phyloP scores from a whole-genome alignment of 305 asterid genomes.

The Ilex paraguariensis region DNA sequence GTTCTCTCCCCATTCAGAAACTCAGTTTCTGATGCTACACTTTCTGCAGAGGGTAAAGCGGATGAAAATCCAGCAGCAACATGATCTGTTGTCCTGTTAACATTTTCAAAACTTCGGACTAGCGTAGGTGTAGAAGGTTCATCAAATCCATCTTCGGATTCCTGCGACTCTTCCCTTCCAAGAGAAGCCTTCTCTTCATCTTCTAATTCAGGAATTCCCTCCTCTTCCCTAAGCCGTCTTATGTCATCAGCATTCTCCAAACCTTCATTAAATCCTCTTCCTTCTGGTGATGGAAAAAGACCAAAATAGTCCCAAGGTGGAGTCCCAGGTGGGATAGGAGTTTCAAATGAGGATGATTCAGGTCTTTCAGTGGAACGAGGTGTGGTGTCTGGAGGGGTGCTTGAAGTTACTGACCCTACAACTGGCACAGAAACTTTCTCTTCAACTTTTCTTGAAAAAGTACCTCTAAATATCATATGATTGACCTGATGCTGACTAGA shows the following conservation, averaged over 20 bases:
- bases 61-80: conserved; percentile 27
- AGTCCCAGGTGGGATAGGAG: conserved; percentile 19
- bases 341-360: conserved; percentile 31
- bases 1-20: conserved; percentile 36
- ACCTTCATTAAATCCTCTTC: conserved; percentile 26
- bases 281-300: conserved; percentile 42
- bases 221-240: conserved; percentile 31
- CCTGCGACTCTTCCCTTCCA: conserved; percentile 57
- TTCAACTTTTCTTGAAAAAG: conserved; percentile 68
- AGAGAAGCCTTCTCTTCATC: conserved; percentile 47
- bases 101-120: conserved; percentile 83
- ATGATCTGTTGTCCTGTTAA: conserved; percentile 44
- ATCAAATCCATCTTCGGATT: conserved; percentile 90
- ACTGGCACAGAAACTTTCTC: conserved; percentile 62
- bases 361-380: conserved; percentile 48
- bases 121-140: conserved; percentile 76
- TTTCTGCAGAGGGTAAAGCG: conserved; percentile 16
- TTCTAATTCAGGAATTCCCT: conserved; percentile 40
- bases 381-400: conserved; percentile 55
- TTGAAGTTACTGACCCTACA: conserved; percentile 51
- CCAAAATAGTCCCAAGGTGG: conserved; percentile 52
- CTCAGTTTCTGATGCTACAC: conserved; percentile 33
- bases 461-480: conserved; percentile 66
- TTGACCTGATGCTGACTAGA: conserved; percentile 41
- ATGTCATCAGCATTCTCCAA: conserved; percentile 30